Conservation (phyloP, 2,329 filamentous ascomycete genomes). For the Aspergillus nomiae region DNA sequence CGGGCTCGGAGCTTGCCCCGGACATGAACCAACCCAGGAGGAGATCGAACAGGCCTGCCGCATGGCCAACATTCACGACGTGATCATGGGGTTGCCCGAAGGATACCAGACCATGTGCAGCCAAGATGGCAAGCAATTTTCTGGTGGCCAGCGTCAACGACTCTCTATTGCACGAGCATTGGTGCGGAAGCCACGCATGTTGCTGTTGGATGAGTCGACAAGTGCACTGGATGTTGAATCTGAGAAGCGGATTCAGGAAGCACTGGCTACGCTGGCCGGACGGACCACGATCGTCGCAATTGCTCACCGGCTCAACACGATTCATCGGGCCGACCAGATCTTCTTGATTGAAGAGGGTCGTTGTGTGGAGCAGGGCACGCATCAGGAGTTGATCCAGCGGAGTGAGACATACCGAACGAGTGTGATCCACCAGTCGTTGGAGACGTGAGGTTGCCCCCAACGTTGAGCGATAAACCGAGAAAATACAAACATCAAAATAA, state of each 20-base stretch:
- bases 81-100: constrained; percentile 62
- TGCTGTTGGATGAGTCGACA: constrained; percentile 63
- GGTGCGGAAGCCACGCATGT: constrained; percentile 54
- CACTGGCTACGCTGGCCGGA: constrained; percentile 34
- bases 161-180: constrained; percentile 61
- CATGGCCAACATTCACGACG: constrained; percentile 71
- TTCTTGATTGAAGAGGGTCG: constrained; percentile 58
- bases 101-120: constrained; percentile 66
- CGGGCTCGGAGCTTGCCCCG: constrained; percentile 52
- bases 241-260: constrained; percentile 51
- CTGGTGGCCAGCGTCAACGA: constrained; percentile 61
- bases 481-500: background rate
- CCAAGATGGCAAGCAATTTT: constrained; percentile 57
- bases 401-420: constrained; percentile 54
- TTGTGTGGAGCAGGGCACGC: constrained; percentile 52
- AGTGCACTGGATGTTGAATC: constrained; percentile 59
- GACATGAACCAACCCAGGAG: constrained; percentile 56
- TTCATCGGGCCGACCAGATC: constrained; percentile 73
- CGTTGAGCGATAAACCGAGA: background rate
- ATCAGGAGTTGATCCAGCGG: constrained; percentile 51
- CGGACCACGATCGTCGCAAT: constrained; percentile 45
- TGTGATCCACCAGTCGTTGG: constrained; percentile 52
- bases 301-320: constrained; percentile 45
- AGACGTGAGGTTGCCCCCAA: constrained; percentile 19
- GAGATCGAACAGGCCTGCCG: constrained; percentile 69